Evolutionary conservation across 1,284 basidiomycete species (phyloP), one percentile per base, ranked within the genome.

Genomic region (Moesziomyces globuligerus): DNA sequence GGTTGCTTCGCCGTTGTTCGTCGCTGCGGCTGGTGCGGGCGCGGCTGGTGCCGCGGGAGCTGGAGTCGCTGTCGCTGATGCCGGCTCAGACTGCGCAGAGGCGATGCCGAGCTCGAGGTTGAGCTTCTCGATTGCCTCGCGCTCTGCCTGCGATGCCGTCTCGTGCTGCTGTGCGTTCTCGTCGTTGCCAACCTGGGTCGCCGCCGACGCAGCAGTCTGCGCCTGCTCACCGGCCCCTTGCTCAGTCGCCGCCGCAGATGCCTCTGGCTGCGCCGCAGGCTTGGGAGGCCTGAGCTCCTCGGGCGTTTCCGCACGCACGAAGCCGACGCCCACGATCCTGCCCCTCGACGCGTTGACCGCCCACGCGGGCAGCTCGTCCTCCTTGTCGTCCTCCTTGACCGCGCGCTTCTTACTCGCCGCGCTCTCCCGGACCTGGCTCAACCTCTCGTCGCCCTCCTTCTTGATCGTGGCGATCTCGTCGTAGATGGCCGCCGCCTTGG

Each of bases 251-350:
- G 18, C 32, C 1, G 18, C 25, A 17, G 34, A 3, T 24, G 29
- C 37, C 46, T 25, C 25, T 39, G 43, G 3, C 42, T 50, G 38
- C 3, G 17, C 39, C 1, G 17, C 48, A 18, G 52, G 55, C 34
- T 58, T 58, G 15, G 46, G 54, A 32, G 70, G 64, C 13, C 45
- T 20, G 18, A 71, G 34, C 53, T 71, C 61, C 25, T 73, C 70
- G 11, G 75, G 75, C 23, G 72, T 72, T 23, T 58, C 50, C 3
- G 76, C 66, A 3, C 59, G 51, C 6, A 79, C 72, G 39, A 72
- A 67, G 3, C 76, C 77, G 41, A 78, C 57, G 34, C 75, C 77
- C 4, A 80, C 7, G 25, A 79, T 65, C n/a, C 44, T 47, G 4
- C 77, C 77, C 21, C 51, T 50, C 24, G 66, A 68, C 2, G 78